phyloP scores from a whole-genome alignment of 2,329 filamentous ascomycete species.

The Dactylellina cionopaga region DNA sequence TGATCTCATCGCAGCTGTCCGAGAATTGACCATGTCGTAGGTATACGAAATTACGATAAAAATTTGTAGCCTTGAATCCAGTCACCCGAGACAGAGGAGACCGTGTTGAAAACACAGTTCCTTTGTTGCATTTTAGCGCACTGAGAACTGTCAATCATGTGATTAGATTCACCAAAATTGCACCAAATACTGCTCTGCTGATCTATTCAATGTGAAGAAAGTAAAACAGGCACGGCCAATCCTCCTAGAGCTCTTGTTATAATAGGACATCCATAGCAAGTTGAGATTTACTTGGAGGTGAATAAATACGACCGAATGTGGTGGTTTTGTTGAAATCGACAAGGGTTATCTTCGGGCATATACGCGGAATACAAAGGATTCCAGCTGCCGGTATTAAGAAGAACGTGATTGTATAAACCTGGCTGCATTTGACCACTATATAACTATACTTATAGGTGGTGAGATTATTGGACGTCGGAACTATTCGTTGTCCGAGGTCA shows the following conservation, averaged over 20 bases:
- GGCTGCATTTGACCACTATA: slow-evolving; percentile 45
- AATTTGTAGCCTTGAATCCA: too few relatives aligned
- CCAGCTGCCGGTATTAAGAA: slow-evolving; percentile 11
- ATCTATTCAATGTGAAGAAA: not conserved
- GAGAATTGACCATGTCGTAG: too few relatives aligned
- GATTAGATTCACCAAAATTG: too few relatives aligned
- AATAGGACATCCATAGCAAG: not conserved
- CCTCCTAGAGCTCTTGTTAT: slow-evolving; percentile 3
- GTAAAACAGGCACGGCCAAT: not conserved
- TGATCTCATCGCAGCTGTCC: too few relatives aligned
- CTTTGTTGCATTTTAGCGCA: too few relatives aligned
- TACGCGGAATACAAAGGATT: not conserved
- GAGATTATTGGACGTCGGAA: slow-evolving; percentile 50
- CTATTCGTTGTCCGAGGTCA: slow-evolving; percentile 43
- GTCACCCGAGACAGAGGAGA: too few relatives aligned
- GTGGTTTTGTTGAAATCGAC: slow-evolving; percentile 28
- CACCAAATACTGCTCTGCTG: too few relatives aligned
- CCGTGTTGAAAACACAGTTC: too few relatives aligned
- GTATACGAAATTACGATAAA: too few relatives aligned
- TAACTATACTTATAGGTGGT: slow-evolving; percentile 44
- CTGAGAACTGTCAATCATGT: too few relatives aligned
- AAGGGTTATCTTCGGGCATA: slow-evolving; percentile 30
- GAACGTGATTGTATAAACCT: slow-evolving; percentile 30
- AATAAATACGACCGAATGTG: slow-evolving; percentile 30
- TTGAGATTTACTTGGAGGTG: not conserved